A percentile compares a stretch with the other conserved stretches of the same genome.
Conservation (phyloP, 495 filamentous ascomycete genomes). For the Xylaria acuta region DNA sequence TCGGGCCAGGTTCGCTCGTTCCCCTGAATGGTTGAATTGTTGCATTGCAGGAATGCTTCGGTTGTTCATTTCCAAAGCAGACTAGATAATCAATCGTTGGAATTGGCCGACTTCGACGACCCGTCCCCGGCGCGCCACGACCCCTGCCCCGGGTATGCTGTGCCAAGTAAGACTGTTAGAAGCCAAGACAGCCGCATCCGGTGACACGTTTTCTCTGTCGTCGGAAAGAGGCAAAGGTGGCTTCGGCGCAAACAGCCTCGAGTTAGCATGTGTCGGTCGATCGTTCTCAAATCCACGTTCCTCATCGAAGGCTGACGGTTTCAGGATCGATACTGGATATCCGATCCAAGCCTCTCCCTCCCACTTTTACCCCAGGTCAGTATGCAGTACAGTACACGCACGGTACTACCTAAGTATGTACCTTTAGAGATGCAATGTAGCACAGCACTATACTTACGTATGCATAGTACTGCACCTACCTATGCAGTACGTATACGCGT, state of each 20-base stretch:
- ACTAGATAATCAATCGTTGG: background rate
- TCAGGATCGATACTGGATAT: background rate
- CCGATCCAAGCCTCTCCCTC: background rate
- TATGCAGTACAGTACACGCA: background rate
- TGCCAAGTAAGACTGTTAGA: constrained; percentile 17
- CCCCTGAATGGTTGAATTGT: background rate
- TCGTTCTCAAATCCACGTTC: background rate
- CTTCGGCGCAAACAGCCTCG: constrained; percentile 9
- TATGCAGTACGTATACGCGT: too few relatives aligned
- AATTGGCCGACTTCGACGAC: background rate
- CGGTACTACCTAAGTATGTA: too few relatives aligned
- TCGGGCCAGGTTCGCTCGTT: background rate
- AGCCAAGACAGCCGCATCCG: constrained; percentile 28
- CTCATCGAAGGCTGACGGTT: background rate
- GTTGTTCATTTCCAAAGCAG: background rate
- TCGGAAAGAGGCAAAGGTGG: constrained; percentile 17
- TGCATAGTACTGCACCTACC: too few relatives aligned
- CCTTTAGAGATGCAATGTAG: too few relatives aligned
- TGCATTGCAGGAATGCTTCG: background rate
- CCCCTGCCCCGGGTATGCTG: constrained; percentile 4
- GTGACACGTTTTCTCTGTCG: constrained; percentile 23
- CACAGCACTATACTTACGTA: too few relatives aligned
- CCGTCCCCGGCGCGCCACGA: background rate
- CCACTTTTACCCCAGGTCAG: constrained; percentile 9
- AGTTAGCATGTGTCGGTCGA: background rate